Evolutionary conservation across 2,329 filamentous ascomycete species (phyloP).

Genomic region (Xylariaceae sp.): DNA sequence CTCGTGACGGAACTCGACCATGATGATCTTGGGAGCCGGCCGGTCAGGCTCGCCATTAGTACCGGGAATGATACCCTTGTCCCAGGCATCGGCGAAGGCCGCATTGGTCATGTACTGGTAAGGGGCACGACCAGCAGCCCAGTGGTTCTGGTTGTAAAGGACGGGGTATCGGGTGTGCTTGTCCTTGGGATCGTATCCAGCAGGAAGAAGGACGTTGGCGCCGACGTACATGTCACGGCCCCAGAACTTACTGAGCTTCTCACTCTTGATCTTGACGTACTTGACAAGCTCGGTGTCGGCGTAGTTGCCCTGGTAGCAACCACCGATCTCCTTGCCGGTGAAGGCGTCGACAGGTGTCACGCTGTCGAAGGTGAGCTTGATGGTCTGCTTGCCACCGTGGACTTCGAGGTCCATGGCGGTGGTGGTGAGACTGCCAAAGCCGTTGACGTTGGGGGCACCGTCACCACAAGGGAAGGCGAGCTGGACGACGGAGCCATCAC

Average conservation of each 20-base stretch:
- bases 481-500: conserved; percentile 19
- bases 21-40: conserved; percentile 22
- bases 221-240: conserved; percentile 26
- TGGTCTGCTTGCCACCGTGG: conserved; percentile 12
- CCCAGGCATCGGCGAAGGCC: conserved; percentile 18
- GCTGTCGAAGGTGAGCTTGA: conserved; percentile 20
- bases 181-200: conserved; percentile 19
- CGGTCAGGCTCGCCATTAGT: conserved; percentile 7
- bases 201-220: conserved; percentile 21
- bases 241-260: conserved; percentile 21
- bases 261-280: conserved; percentile 23
- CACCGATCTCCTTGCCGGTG: conserved; percentile 18
- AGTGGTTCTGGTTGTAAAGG: conserved; percentile 23
- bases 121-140: conserved; percentile 14
- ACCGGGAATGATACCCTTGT: conserved; percentile 18
- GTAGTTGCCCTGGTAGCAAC: conserved; percentile 23
- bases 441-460: conserved; percentile 19
- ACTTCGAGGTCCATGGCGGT: conserved; percentile 18
- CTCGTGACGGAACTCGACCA: conserved; percentile 23
- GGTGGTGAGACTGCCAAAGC: conserved; percentile 20
- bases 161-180: conserved; percentile 22
- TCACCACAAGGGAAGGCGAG: conserved; percentile 24
- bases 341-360: conserved; percentile 13
- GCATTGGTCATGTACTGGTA: conserved; percentile 14
- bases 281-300: conserved; percentile 20